Evolutionary conservation across 805 yeast species (phyloP).

Genomic region (Metschnikowia amazonensis): DNA sequence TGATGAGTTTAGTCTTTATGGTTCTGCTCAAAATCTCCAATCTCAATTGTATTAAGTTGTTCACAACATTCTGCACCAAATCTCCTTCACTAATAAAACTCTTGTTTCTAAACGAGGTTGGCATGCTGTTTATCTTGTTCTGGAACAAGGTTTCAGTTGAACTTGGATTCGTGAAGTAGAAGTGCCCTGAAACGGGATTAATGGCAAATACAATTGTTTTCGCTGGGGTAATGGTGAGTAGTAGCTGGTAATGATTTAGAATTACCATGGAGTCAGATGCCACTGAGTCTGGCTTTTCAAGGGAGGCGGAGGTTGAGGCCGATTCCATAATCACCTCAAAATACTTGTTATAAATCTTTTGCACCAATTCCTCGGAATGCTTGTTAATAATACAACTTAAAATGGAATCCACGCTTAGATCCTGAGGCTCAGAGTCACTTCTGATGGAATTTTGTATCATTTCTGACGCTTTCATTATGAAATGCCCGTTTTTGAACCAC

Average conservation of each 20-base stretch:
- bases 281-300: constrained; percentile 6
- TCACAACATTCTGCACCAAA: constrained; percentile 30
- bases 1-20: constrained; percentile 51
- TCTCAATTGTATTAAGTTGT: constrained; percentile 43
- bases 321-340: constrained; percentile 10
- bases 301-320: background rate
- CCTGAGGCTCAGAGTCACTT: constrained; percentile 21
- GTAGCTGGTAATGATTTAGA: constrained; percentile 33
- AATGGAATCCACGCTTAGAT: constrained; percentile 34
- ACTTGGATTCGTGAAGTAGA: constrained; percentile 39
- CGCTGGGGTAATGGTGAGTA: constrained; percentile 29
- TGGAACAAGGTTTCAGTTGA: constrained; percentile 32
- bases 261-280: constrained; percentile 14
- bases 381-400: constrained; percentile 35
- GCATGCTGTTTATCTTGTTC: constrained; percentile 29
- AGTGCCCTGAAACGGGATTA: constrained; percentile 39
- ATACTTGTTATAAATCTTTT: constrained; percentile 20
- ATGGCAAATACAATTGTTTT: constrained; percentile 36
- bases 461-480: constrained; percentile 12
- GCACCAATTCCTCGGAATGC: constrained; percentile 35
- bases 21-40: constrained; percentile 49
- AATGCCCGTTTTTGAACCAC: constrained; percentile 61
- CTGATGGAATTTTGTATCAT: constrained; percentile 12
- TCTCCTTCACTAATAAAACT: constrained; percentile 28
- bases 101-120: constrained; percentile 16